Evolutionary conservation across 345 rosid species (phyloP).

Genomic region (Moricandia arvensis): DNA sequence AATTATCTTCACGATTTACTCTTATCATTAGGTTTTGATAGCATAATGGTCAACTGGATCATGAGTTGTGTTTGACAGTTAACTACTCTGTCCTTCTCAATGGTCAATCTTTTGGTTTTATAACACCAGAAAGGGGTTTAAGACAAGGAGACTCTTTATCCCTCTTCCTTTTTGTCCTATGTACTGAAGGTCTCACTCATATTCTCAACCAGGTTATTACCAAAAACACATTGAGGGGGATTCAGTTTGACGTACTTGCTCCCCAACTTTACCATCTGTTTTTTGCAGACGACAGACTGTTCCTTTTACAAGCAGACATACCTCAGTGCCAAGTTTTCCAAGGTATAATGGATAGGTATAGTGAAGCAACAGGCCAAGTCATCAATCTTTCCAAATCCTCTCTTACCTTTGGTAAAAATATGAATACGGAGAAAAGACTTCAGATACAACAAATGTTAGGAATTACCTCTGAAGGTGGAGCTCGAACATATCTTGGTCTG

Average conservation of each 20-base stretch:
- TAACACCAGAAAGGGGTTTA: neutral
- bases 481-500: neutral
- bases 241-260: neutral
- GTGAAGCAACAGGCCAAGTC: neutral
- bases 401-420: neutral
- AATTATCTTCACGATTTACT: neutral
- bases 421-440: too few relatives aligned
- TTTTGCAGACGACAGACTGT: neutral
- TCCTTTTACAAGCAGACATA: too few relatives aligned
- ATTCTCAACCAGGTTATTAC: neutral
- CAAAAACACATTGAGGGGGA: neutral
- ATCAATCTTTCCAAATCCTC: neutral
- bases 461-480: neutral
- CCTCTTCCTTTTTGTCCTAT: neutral
- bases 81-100: neutral
- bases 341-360: too few relatives aligned
- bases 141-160: neutral
- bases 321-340: too few relatives aligned
- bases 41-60: neutral
- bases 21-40: neutral
- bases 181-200: neutral
- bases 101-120: neutral
- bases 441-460: too few relatives aligned
- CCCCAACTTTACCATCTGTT: neutral
- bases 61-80: too few relatives aligned